A percentile compares a stretch with the other conserved stretches of the same genome.
Conservation (phyloP, 345 rosid genomes). For the Salix arbutifolia region DNA sequence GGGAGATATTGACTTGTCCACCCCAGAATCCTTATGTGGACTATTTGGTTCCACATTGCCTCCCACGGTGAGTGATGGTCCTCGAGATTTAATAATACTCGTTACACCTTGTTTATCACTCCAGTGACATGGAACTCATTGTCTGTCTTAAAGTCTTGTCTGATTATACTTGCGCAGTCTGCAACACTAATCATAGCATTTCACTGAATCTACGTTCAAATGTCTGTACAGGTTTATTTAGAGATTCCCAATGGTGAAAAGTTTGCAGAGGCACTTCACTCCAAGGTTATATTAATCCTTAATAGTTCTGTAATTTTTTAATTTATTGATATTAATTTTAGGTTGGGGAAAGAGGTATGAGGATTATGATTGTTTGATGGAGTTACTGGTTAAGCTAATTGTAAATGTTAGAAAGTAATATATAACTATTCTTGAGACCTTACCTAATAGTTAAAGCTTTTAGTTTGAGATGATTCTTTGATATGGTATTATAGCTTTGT, state of each 20-base stretch:
- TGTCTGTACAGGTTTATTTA: constrained; percentile 60
- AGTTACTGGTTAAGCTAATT: neutral
- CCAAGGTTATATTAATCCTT: constrained; percentile 46
- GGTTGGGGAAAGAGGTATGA: neutral
- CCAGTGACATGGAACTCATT: neutral
- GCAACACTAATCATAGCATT: neutral
- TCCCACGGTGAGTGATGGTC: constrained; percentile 59
- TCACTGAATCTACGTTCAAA: constrained; percentile 1
- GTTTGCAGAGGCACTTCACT: constrained; percentile 79
- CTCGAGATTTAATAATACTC: neutral
- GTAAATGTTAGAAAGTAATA: neutral
- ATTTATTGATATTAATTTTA: neutral
- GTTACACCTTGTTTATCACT: constrained; percentile 2
- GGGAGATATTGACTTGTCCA: constrained; percentile 63
- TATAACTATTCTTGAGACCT: too few species aligned
- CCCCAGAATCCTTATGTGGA: constrained; percentile 63
- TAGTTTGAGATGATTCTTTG: too few species aligned
- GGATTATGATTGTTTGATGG: constrained; percentile 1
- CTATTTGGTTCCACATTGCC: constrained; percentile 77
- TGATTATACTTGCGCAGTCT: neutral
- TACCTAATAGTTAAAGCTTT: too few species aligned
- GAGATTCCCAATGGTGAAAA: constrained; percentile 78
- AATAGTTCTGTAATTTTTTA: neutral
- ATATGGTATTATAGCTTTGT: too few species aligned
- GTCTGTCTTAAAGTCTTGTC: neutral